Percentiles rank a stretch among this genome's conserved stretches.
Evolutionary conservation across 495 filamentous ascomycete genomes (phyloP).

Genomic region (Evansstolkia leycettana): DNA sequence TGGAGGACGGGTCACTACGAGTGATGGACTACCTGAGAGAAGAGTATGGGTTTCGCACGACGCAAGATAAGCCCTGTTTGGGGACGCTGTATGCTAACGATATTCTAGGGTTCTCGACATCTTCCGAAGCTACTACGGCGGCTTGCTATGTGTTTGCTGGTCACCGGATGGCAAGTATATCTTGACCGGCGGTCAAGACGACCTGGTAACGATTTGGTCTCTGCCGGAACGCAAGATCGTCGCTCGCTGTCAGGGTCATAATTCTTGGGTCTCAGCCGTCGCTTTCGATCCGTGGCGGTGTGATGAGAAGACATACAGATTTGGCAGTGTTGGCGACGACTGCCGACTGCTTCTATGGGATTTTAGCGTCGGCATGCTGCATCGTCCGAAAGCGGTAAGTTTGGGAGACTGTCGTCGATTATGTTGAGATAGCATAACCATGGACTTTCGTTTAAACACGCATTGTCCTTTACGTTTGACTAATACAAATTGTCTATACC

Average conservation of each 20-base stretch:
- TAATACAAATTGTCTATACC: slow-evolving; percentile 11
- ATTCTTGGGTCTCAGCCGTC: slow-evolving; percentile 88
- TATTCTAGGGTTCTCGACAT: slow-evolving; percentile 59
- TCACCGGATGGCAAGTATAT: slow-evolving; percentile 95
- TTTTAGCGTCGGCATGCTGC: slow-evolving; percentile 92
- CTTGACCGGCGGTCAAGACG: slow-evolving; percentile 89
- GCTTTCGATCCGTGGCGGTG: slow-evolving; percentile 95
- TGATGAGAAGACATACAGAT: slow-evolving; percentile 86
- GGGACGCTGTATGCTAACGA: slow-evolving; percentile 7
- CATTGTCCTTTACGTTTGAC: too few species aligned
- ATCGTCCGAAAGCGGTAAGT: slow-evolving; percentile 70
- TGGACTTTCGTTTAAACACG: too few species aligned
- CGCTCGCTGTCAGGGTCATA: slow-evolving; percentile 85
- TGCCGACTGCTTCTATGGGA: slow-evolving; percentile 87
- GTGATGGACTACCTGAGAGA: slow-evolving; percentile 89
- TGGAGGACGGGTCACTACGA: slow-evolving; percentile 80
- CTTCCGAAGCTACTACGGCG: slow-evolving; percentile 87
- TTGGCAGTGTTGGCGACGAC: slow-evolving; percentile 93
- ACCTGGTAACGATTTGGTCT: slow-evolving; percentile 89
- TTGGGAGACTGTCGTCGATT: slow-evolving; percentile 6
- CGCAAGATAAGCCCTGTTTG: not conserved
- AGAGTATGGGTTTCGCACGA: slow-evolving; percentile 42
- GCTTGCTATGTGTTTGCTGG: slow-evolving; percentile 87
- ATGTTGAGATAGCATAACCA: too few species aligned
- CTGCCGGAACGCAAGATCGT: slow-evolving; percentile 72